Evolutionary conservation across 768 basidiomycete genomes (phyloP).

Genomic region (Leccinum obscurum): DNA sequence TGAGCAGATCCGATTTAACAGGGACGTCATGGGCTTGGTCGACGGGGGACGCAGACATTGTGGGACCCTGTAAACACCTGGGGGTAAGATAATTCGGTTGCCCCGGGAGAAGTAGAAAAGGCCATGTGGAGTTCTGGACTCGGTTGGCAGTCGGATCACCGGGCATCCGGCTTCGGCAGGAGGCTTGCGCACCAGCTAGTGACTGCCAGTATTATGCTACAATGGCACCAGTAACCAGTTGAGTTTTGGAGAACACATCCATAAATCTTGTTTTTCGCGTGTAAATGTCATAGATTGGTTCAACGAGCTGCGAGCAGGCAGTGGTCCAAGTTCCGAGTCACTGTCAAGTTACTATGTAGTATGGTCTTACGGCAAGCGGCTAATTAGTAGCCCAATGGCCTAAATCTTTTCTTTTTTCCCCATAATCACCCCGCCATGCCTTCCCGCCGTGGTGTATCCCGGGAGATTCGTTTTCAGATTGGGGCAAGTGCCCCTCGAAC

Average conservation of each 20-base stretch:
- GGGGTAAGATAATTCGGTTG: neutral
- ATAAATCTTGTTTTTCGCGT: neutral
- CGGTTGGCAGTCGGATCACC: neutral
- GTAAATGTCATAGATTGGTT: neutral
- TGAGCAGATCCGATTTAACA: neutral
- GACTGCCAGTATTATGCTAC: too few relatives aligned
- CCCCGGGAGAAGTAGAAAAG: neutral
- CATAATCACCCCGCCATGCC: too few relatives aligned
- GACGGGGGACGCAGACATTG: constrained; percentile 8
- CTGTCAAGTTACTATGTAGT: too few relatives aligned
- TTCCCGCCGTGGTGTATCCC: too few relatives aligned
- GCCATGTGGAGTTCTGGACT: neutral
- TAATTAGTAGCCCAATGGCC: neutral
- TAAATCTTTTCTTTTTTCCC: too few relatives aligned
- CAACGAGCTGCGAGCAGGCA: too few relatives aligned
- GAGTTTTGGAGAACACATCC: too few relatives aligned
- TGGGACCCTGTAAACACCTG: neutral
- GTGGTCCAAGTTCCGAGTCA: too few relatives aligned
- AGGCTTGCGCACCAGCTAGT: neutral
- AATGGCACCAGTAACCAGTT: too few relatives aligned
- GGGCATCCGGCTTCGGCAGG: neutral
- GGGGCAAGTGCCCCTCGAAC: too few relatives aligned
- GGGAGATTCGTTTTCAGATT: too few relatives aligned
- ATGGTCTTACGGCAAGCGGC: neutral
- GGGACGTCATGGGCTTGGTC: neutral